Evolutionary conservation across 208 protist species (phyloP).

Genomic region (Balamuthia mandrillaris): DNA sequence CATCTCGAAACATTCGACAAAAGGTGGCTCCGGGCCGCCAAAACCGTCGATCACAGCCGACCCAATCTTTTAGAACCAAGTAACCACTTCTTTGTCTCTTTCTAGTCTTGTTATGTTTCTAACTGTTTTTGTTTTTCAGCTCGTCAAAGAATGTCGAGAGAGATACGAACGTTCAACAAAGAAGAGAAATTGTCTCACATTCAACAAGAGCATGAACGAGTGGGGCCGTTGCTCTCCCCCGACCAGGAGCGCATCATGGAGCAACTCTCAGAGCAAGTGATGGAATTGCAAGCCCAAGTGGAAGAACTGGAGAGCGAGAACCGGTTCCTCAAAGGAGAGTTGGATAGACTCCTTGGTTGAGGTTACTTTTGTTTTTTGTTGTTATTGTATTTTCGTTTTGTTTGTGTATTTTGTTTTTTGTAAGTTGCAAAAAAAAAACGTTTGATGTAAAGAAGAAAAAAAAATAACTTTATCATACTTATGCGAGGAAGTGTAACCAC

Average conservation of each 20-base stretch:
- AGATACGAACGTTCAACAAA: neutral
- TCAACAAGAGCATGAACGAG: neutral
- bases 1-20: conserved; percentile 10
- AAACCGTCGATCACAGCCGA: neutral
- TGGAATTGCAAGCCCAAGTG: neutral
- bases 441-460: too few species aligned
- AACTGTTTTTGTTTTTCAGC: neutral
- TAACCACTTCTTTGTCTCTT: neutral
- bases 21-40: neutral
- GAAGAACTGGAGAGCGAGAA: neutral
- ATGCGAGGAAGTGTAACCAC: too few species aligned
- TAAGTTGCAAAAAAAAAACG: too few species aligned
- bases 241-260: neutral
- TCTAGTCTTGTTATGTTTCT: neutral
- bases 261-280: neutral
- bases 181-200: too few species aligned
- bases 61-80: neutral
- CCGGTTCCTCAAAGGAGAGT: neutral
- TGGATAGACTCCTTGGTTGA: too few species aligned
- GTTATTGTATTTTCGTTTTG: too few species aligned
- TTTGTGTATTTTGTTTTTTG: too few species aligned
- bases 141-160: neutral
- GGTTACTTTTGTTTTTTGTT: too few species aligned
- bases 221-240: neutral
- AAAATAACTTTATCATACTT: too few species aligned